These are phyloP conservation scores for Calcarisporium arbuscula DNA, from an alignment of 2,329 filamentous ascomycete species.

Conservation along the genomic window DNA sequence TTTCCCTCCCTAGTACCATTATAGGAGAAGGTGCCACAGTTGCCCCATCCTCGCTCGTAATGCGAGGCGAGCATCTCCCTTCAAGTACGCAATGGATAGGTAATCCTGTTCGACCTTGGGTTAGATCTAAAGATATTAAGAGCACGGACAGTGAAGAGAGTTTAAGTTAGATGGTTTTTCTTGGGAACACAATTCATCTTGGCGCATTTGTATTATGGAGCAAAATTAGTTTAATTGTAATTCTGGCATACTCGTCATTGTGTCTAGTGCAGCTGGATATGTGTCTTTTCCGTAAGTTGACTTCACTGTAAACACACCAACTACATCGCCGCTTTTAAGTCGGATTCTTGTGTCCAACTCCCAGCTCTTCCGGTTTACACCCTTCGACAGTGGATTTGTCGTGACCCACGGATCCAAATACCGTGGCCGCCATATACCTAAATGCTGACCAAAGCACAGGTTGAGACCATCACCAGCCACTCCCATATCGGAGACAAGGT, in stretches of 20 bases:
- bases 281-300: constrained; percentile 50
- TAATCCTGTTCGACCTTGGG: constrained; percentile 14
- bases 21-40: constrained; percentile 14
- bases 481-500: constrained; percentile 24
- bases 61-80: constrained; percentile 15
- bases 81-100: constrained; percentile 14
- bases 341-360: constrained; percentile 55
- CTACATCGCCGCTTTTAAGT: constrained; percentile 47
- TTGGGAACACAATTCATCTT: too few species aligned
- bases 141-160: too few species aligned
- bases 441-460: constrained; percentile 57
- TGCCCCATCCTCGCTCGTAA: constrained; percentile 12
- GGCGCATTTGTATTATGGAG: too few species aligned
- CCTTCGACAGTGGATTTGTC: too few species aligned
- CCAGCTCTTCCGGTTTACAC: constrained; percentile 32
- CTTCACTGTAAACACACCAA: constrained; percentile 50
- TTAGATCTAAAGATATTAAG: too few species aligned
- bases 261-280: constrained; percentile 40
- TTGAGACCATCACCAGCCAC: constrained; percentile 37
- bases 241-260: too few species aligned
- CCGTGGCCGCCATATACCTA: constrained; percentile 66
- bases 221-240: too few species aligned
- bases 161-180: too few species aligned
- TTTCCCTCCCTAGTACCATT: constrained; percentile 13
- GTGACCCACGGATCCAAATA: constrained; percentile 60